Evolutionary conservation across 805 yeast genomes (phyloP), one percentile per base, ranked within the genome.

Genomic region (Tanozyma kutaoensis): DNA sequence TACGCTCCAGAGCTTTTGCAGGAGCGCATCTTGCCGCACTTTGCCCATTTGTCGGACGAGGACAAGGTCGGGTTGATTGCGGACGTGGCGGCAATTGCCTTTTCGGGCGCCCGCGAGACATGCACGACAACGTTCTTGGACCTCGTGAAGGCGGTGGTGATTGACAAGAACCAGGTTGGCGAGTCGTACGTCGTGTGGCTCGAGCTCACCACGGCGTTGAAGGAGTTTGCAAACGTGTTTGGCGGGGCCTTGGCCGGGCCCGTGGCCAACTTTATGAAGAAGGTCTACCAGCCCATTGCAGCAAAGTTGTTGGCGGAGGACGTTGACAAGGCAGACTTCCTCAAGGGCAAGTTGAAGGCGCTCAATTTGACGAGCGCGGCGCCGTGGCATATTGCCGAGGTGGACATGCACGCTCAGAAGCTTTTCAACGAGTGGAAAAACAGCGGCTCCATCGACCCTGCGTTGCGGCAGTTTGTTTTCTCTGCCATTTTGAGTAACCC

Each of bases 31-130:
- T 43, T 58, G 19, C 48, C 57, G 1, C 48, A 60, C 33, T 39
- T 68, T 22, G 43, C 42, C 12, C 31, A 45, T 15, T 43, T 70
- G 17, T 47, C 67, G 3, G 43, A 65, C 4, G 58, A 55, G 28
- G 76, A 71, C 37, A 63, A 61, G 34, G 63, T 72, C 31, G 74
- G 72, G 1, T 45, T 72, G 17, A 47, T 72, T 28, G 71, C 75
- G 2, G 79, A 72, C 42, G 43, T 60, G 3, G 52, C 62, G 2
- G 53, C 72, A 1, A 58, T 62, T 18, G 66, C 73, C 3, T 55
- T 57, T 28, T 54, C 72, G 1, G 73, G 72, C 5, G 41, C 53
- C 20, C 12, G 12, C 14, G 34, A 48, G 14, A 42, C 51, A 3
- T 32, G 46, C 14, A 60, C 71, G 1, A 42, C 60, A 7, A 53